A percentile compares a stretch with the other conserved stretches of the same genome.
phyloP scores from a whole-genome alignment of 2,329 filamentous ascomycete genomes.

The Pyricularia sp. region DNA sequence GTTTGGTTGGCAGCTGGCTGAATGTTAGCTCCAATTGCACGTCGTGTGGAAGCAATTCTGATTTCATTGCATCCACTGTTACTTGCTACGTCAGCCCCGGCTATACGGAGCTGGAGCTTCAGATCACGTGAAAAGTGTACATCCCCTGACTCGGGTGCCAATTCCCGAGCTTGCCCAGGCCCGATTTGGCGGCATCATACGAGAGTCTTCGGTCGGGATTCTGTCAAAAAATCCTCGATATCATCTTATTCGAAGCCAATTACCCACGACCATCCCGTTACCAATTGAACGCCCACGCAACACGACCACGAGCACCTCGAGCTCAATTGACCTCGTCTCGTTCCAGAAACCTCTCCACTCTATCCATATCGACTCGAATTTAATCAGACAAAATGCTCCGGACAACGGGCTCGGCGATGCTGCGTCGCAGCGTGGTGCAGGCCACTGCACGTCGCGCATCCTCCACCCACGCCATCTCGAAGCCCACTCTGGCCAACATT shows the following conservation, averaged over 20 bases:
- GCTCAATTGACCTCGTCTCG: constrained; percentile 14
- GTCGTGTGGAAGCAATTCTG: background rate
- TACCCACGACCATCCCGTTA: background rate
- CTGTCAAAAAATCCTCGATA: constrained; percentile 3
- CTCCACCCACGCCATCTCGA: constrained; percentile 86
- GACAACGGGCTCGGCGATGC: constrained; percentile 36
- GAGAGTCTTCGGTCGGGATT: background rate
- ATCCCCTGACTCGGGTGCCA: background rate
- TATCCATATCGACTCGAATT: constrained; percentile 4
- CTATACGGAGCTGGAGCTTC: background rate
- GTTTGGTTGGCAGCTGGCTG: background rate
- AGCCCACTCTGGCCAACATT: constrained; percentile 93
- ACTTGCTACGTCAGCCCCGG: background rate
- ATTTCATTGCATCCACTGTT: background rate
- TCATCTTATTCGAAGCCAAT: background rate
- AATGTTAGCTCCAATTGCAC: background rate
- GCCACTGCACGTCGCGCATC: constrained; percentile 36
- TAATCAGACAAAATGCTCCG: constrained; percentile 34
- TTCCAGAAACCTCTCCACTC: constrained; percentile 9
- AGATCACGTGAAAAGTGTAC: constrained; percentile 1
- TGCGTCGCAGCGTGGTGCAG: constrained; percentile 32
- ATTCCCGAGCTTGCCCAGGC: constrained; percentile 3
- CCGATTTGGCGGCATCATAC: constrained; percentile 5
- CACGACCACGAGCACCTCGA: background rate
- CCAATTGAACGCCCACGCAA: background rate